Conservation (phyloP, 2,329 filamentous ascomycete species). For the Coleophoma crateriformis region DNA sequence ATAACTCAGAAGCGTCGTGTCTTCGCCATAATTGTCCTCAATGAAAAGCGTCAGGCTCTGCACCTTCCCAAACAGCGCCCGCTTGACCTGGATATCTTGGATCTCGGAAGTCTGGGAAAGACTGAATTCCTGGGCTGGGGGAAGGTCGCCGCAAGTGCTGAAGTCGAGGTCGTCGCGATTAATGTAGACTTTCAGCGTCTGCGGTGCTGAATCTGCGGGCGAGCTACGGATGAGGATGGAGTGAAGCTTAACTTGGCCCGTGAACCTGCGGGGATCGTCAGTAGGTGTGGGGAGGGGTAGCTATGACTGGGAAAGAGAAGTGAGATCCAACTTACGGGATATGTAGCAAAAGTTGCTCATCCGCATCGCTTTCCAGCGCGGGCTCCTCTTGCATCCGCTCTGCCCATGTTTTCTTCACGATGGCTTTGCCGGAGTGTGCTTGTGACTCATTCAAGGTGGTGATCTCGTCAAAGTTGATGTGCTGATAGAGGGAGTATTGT, state of each 20-base stretch:
- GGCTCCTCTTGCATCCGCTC: constrained; percentile 68
- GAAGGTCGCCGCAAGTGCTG: constrained; percentile 60
- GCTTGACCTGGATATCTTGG: constrained; percentile 81
- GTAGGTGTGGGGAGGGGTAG: neutral
- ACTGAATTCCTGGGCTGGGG: constrained; percentile 70
- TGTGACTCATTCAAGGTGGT: constrained; percentile 77
- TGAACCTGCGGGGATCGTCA: constrained; percentile 57
- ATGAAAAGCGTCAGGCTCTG: constrained; percentile 81
- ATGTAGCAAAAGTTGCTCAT: constrained; percentile 90
- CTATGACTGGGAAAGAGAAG: neutral
- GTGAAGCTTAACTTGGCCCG: constrained; percentile 89
- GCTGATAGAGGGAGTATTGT: constrained; percentile 84
- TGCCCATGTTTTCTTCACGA: constrained; percentile 88
- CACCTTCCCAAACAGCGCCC: constrained; percentile 85
- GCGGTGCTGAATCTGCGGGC: constrained; percentile 63
- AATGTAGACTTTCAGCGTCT: constrained; percentile 79
- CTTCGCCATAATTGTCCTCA: constrained; percentile 80
- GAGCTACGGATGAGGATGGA: constrained; percentile 81
- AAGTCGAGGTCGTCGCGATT: constrained; percentile 91
- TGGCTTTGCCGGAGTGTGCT: constrained; percentile 61
- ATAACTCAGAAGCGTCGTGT: constrained; percentile 74
- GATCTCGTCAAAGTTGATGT: constrained; percentile 85
- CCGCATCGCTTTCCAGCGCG: constrained; percentile 78
- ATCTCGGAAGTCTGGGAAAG: constrained; percentile 74
- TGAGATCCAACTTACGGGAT: constrained; percentile 63